phyloP scores from a whole-genome alignment of 2,329 filamentous ascomycete species.

The Lizonia empirigonia region DNA sequence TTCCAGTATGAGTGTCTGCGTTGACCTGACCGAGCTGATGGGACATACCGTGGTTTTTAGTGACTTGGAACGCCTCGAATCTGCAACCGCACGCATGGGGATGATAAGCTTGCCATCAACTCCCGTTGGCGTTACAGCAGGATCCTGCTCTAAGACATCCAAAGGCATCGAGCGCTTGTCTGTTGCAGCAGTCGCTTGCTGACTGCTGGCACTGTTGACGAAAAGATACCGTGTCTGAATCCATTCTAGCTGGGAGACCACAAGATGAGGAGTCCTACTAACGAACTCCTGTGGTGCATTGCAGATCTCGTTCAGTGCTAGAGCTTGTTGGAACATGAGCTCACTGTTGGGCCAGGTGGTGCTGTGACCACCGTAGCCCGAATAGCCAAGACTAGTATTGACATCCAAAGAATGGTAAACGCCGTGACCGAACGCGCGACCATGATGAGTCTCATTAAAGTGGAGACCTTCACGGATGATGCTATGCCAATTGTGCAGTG shows the following conservation, averaged over 20 bases:
- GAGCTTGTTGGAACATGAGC: constrained; percentile 62
- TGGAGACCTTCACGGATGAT: constrained; percentile 84
- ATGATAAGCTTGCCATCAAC: constrained; percentile 53
- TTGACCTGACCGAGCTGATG: background rate
- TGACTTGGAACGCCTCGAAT: constrained; percentile 48
- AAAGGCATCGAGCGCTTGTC: constrained; percentile 29
- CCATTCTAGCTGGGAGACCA: constrained; percentile 79
- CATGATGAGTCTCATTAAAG: constrained; percentile 66
- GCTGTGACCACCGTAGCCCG: constrained; percentile 11
- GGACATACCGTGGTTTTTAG: constrained; percentile 20
- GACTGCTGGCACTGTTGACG: constrained; percentile 49
- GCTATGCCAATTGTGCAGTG: constrained; percentile 81
- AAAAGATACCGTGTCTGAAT: constrained; percentile 89
- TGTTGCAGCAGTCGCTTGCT: background rate
- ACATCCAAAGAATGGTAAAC: constrained; percentile 76
- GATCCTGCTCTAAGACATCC: constrained; percentile 50
- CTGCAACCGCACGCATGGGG: constrained; percentile 58
- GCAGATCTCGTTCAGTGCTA: constrained; percentile 85
- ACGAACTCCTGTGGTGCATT: constrained; percentile 71
- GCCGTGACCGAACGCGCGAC: constrained; percentile 76
- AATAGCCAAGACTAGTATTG: constrained; percentile 62
- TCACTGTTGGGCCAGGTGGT: constrained; percentile 68
- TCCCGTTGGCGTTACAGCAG: constrained; percentile 50
- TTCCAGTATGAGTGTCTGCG: constrained; percentile 11
- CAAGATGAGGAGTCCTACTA: constrained; percentile 64